Base-by-base conservation (phyloP, 208 protist species). In the Paratrypanosoma confusum region DNA sequence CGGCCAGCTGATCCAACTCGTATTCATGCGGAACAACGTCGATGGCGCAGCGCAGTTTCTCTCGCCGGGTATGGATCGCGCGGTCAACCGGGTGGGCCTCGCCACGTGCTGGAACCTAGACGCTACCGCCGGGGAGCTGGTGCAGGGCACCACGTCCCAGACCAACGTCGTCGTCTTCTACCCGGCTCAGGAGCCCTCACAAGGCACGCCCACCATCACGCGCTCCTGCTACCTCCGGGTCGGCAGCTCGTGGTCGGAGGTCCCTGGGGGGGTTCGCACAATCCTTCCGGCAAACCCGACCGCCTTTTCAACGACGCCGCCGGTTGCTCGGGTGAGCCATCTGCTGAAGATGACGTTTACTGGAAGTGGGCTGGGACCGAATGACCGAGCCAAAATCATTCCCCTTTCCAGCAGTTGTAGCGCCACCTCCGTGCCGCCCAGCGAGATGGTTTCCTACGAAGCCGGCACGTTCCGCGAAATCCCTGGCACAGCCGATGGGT, bases 311-410 rank as follows among this genome's bases (percentile, higher is more conserved):
- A 71, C 71, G 7, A 44, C 47, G n/a, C 71, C 81, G 3, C 20
- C 34, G 8, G 42, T 62, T 1, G 57, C 76, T 3, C 53, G 72
- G 21, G 39, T 53, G 45, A 32, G 43, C 33, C 69, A 81, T 56
- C 42, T 74, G 35, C 84, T 81, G 44, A 44, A 50, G 29, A 51
- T 93, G 23, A 34, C 42, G 39, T 84, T 93, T 43, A 35, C 43
- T 28, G 85, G 85, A 16, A 56, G 31, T 6, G 65, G 65, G 24
- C 53, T 93, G 10, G 50, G 72, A 27, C 36, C 28, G 11, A 35
- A 45, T 14, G 85, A 93, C 50, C 24, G 36, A 21, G 70, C 74
- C 18, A 93, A 93, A 49, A 72, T 93, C 47, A 83, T 90, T 52
- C 11, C 52, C 14, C 55, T 47, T 14, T 73, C 66, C 2, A 21